Evolutionary conservation across 1,284 basidiomycete genomes (phyloP).

Genomic region (Ustilago curta): DNA sequence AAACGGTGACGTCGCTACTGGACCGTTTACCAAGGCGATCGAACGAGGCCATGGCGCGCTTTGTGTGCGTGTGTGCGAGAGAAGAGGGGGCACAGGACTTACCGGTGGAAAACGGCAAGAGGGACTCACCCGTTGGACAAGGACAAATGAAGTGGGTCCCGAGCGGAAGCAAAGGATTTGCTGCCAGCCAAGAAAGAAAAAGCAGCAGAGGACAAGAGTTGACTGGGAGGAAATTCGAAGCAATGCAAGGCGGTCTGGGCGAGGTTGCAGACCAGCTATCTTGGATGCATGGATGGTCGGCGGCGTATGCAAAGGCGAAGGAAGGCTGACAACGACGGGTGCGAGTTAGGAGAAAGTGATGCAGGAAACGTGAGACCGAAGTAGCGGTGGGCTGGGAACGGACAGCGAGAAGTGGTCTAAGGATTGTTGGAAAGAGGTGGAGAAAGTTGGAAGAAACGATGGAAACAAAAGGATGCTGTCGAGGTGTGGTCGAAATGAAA

Average conservation of each 20-base stretch:
- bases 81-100: conserved; percentile 3
- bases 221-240: neutral
- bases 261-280: neutral
- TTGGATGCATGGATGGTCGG: too few relatives aligned
- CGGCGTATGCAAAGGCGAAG: too few relatives aligned
- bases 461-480: conserved; percentile 19
- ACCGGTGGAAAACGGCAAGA: conserved; percentile 1
- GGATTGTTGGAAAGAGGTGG: neutral
- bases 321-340: too few relatives aligned
- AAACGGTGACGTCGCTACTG: neutral
- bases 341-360: too few relatives aligned
- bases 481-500: neutral
- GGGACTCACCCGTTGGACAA: conserved; percentile 1
- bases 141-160: conserved; percentile 24
- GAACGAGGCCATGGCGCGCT: conserved; percentile 2
- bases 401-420: conserved; percentile 13
- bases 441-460: conserved; percentile 7
- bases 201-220: conserved; percentile 1
- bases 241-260: conserved; percentile 2
- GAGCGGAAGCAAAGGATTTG: conserved; percentile 2
- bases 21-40: neutral
- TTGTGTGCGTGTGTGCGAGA: neutral
- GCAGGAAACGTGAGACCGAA: too few relatives aligned
- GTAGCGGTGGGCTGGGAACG: neutral
- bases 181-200: neutral